Evolutionary conservation across 768 basidiomycete genomes (phyloP), one percentile per base, ranked within the genome.

Genomic region (Suillus bovinus): DNA sequence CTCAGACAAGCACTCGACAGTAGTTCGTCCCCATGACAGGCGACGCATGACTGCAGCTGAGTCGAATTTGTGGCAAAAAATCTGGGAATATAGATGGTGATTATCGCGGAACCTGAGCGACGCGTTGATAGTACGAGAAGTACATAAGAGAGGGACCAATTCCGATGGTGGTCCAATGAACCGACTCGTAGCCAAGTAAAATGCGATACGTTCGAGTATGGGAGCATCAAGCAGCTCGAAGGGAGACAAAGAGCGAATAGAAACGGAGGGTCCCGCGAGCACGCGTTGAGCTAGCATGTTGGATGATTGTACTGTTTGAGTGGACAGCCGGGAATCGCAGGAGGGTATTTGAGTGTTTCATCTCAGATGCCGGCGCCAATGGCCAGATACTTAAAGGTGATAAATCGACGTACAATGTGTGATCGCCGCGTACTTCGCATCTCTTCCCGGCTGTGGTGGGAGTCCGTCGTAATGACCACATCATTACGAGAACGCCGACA

Each of bases 31-130:
- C 47, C 69, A 56, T 36, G 72, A 71, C 14, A 81, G 71, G 50
- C 82, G 77, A 56, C 81, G 78, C 36, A 64, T 66, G 46, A 77
- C 69, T 16, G 82, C 83, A 13, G 44, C 60, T 39, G 47, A 68
- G 55, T 84, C 82, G 55, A 84, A 84, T 63, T 82, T 82, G 67
- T 68, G 67, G 14, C 71, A 71, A 65, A 82, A 85, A 42, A 82
- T 77, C 59, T 72, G 69, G 17, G 80, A 80, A 61, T 80, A 82
- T 24, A 83, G 72, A 41, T 69, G 70, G 36, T 71, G 63, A 62
- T 81, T 81, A 63, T 72, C 70, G 64, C 68, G 58, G 42, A 76
- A 68, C 16, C 72, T 77, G 31, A 83, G 68, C 2, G 74, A 72
- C 52, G 71, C 38, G 62, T 82, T 61, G 50, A 84, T 47, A 5